Evolutionary conservation across 257 asterid genomes (phyloP).

Genomic region (Ophiorrhiza pumila): DNA sequence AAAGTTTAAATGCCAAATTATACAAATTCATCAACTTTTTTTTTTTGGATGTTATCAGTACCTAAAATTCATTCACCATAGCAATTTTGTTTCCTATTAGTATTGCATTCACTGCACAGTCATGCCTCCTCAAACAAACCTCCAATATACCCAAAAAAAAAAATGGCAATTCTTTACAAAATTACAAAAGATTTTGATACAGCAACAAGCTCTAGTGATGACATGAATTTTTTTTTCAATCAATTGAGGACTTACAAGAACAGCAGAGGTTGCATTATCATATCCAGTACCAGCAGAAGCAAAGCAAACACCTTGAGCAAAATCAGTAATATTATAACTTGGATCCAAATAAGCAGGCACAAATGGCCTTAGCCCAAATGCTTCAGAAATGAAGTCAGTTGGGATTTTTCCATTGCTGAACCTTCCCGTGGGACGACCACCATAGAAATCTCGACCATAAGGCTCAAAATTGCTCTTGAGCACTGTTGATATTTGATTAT

Average conservation of each 20-base stretch:
- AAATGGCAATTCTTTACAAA: no score
- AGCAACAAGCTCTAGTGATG: no score
- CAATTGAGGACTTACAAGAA: constrained; percentile 55
- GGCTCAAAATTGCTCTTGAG: constrained; percentile 84
- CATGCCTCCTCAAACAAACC: background rate
- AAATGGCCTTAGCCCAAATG: constrained; percentile 69
- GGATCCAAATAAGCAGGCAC: constrained; percentile 93
- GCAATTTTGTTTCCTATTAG: no score
- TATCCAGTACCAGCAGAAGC: constrained; percentile 93
- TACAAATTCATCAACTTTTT: no score
- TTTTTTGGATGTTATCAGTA: no score
- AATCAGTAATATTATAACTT: constrained; percentile 56
- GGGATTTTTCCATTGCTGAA: constrained; percentile 85
- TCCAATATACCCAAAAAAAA: no score
- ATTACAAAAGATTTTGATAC: no score
- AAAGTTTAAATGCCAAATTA: no score
- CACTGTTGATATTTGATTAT: constrained; percentile 66
- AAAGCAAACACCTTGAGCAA: constrained; percentile 74
- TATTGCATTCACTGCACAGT: background rate
- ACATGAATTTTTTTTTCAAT: no score
- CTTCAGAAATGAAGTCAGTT: constrained; percentile 78
- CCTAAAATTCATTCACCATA: no score
- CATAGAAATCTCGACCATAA: constrained; percentile 81
- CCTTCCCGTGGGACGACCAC: constrained; percentile 72
- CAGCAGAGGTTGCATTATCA: constrained; percentile 71